These are phyloP conservation scores for Cutaneotrichosporon spelunceum DNA, from an alignment of 1,284 basidiomycete species.

Conservation along the genomic window DNA sequence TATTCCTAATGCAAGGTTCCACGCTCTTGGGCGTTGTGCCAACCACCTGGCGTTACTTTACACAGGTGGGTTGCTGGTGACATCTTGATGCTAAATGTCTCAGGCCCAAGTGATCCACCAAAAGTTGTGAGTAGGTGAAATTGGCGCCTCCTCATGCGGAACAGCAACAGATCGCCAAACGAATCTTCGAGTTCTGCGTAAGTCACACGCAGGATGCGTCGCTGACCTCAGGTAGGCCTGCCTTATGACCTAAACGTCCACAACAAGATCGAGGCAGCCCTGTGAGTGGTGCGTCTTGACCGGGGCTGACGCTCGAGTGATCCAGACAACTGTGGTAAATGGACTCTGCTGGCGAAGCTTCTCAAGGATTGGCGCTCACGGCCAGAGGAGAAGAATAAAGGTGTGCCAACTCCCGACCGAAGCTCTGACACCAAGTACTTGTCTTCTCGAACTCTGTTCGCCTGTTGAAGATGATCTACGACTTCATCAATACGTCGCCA, in stretches of 20 bases:
- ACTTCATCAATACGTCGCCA: slow-evolving; percentile 47
- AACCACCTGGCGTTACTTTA: slow-evolving; percentile 50
- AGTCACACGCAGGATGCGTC: slow-evolving; percentile 10
- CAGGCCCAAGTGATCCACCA: slow-evolving; percentile 35
- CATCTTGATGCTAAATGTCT: not conserved
- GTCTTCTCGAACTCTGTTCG: slow-evolving; percentile 54
- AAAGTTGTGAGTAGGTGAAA: slow-evolving; percentile 27
- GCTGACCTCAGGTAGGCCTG: slow-evolving; percentile 29
- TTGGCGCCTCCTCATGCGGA: not conserved
- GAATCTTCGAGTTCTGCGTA: slow-evolving; percentile 44
- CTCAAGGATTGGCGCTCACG: slow-evolving; percentile 51
- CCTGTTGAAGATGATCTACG: slow-evolving; percentile 53
- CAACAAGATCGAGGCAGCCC: slow-evolving; percentile 30
- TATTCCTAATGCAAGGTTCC: slow-evolving; percentile 33
- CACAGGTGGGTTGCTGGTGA: slow-evolving; percentile 28
- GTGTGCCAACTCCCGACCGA: slow-evolving; percentile 19
- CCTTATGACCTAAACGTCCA: slow-evolving; percentile 30
- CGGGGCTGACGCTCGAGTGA: slow-evolving; percentile 34
- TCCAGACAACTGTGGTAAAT: slow-evolving; percentile 54
- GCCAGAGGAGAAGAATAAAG: slow-evolving; percentile 49
- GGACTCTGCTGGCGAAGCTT: slow-evolving; percentile 51
- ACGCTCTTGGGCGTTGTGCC: slow-evolving; percentile 42
- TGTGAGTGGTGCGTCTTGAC: slow-evolving; percentile 26
- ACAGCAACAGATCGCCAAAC: slow-evolving; percentile 33
- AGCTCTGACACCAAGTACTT: slow-evolving; percentile 39